Evolutionary conservation across 768 basidiomycete genomes (phyloP).

Genomic region (Amanita polypyramis): DNA sequence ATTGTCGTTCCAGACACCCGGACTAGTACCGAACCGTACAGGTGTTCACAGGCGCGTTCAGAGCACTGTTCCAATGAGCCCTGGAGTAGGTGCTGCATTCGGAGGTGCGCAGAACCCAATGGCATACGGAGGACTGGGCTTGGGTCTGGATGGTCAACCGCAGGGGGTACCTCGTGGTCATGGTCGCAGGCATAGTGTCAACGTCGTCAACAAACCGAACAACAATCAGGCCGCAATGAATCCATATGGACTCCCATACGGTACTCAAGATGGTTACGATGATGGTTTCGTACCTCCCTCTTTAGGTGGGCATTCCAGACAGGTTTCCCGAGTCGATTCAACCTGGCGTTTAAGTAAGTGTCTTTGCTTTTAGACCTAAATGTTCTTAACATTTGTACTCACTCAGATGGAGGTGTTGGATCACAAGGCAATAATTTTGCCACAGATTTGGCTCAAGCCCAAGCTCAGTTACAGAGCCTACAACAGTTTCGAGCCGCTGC

Average conservation of each 20-base stretch:
- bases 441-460: constrained; percentile 90
- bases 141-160: constrained; percentile 56
- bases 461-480: constrained; percentile 91
- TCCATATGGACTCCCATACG: constrained; percentile 36
- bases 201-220: constrained; percentile 71
- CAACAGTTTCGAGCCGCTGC: constrained; percentile 96
- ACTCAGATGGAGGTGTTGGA: constrained; percentile 66
- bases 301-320: constrained; percentile 63
- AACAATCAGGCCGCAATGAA: constrained; percentile 41
- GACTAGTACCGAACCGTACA: constrained; percentile 52
- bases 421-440: constrained; percentile 56
- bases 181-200: constrained; percentile 84
- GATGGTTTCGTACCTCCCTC: constrained; percentile 65
- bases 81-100: constrained; percentile 34
- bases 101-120: constrained; percentile 44
- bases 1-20: constrained; percentile 68
- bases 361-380: background rate
- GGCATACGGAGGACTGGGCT: constrained; percentile 46
- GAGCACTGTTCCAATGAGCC: constrained; percentile 62
- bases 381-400: constrained; percentile 9
- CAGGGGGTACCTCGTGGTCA: constrained; percentile 72
- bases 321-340: constrained; percentile 66
- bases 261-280: constrained; percentile 59
- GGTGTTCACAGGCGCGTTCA: constrained; percentile 72
- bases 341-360: constrained; percentile 86